These are phyloP conservation scores for Aspergillus sclerotialis DNA, from an alignment of 2,329 filamentous ascomycete genomes.

Conservation along the genomic window DNA sequence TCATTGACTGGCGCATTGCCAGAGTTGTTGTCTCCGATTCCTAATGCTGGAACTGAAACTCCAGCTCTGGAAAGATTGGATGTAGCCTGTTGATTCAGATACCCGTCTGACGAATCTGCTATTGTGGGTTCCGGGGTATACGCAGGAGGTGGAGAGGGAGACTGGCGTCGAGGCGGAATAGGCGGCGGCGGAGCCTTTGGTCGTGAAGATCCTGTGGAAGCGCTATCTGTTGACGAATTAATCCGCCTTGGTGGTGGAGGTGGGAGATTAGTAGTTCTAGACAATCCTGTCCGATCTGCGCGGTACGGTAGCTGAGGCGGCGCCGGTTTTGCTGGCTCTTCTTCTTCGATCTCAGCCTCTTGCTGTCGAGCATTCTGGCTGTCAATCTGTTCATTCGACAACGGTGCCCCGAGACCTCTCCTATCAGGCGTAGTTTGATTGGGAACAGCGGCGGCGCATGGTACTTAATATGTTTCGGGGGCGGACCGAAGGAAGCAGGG, in stretches of 20 bases:
- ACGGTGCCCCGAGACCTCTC: slow-evolving; percentile 37
- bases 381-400: slow-evolving; percentile 32
- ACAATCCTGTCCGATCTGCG: slow-evolving; percentile 63
- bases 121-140: slow-evolving; percentile 39
- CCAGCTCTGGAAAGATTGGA: slow-evolving; percentile 65
- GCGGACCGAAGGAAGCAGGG: slow-evolving; percentile 70
- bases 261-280: slow-evolving; percentile 60
- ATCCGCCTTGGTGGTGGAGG: slow-evolving; percentile 56
- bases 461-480: slow-evolving; percentile 60
- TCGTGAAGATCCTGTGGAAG: slow-evolving; percentile 23
- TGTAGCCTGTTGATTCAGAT: slow-evolving; percentile 54
- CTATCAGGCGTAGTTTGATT: slow-evolving; percentile 40
- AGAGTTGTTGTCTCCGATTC: slow-evolving; percentile 50
- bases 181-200: slow-evolving; percentile 60
- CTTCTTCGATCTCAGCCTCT: slow-evolving; percentile 22
- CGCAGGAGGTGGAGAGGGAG: slow-evolving; percentile 36
- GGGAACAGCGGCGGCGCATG: slow-evolving; percentile 38
- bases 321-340: slow-evolving; percentile 27
- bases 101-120: slow-evolving; percentile 24
- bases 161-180: slow-evolving; percentile 50
- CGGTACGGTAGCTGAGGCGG: slow-evolving; percentile 60
- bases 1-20: slow-evolving; percentile 45
- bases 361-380: slow-evolving; percentile 23
- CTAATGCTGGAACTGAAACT: slow-evolving; percentile 69
- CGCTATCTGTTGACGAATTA: slow-evolving; percentile 21